Conservation (phyloP, 2,329 filamentous ascomycete genomes). For the Colletotrichum sp. region DNA sequence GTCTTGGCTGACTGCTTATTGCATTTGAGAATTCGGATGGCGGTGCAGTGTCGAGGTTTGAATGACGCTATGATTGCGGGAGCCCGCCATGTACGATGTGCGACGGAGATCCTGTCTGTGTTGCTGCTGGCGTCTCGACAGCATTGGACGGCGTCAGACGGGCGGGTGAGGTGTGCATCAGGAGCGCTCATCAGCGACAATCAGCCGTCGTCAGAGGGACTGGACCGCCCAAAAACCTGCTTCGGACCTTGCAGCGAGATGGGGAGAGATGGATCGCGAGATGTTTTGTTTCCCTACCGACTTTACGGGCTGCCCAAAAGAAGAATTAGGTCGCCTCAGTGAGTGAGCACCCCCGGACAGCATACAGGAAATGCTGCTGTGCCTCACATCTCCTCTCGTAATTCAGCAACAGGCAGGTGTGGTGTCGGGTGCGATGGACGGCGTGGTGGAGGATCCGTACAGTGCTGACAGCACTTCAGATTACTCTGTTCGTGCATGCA, state of each 20-base stretch:
- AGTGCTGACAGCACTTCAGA: not conserved
- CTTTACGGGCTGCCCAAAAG: not conserved
- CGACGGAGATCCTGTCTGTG: slow-evolving; percentile 6
- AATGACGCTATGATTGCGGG: slow-evolving; percentile 17
- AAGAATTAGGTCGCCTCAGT: not conserved
- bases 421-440: not conserved
- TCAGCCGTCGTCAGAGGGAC: not conserved
- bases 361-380: not conserved
- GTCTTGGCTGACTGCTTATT: not conserved
- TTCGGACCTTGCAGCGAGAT: not conserved
- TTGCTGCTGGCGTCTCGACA: slow-evolving; percentile 2
- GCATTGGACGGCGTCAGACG: not conserved
- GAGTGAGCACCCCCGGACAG: not conserved
- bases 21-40: slow-evolving; percentile 6
- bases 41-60: not conserved
- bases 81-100: not conserved
- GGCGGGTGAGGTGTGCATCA: not conserved
- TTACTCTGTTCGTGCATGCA: not conserved
- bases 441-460: not conserved
- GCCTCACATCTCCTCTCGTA: not conserved
- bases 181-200: not conserved
- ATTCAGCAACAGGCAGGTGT: not conserved
- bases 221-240: not conserved
- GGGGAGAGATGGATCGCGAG: not conserved
- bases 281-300: not conserved